Evolutionary conservation across 495 filamentous ascomycete species (phyloP).

Genomic region (Neurospora sublineolata): DNA sequence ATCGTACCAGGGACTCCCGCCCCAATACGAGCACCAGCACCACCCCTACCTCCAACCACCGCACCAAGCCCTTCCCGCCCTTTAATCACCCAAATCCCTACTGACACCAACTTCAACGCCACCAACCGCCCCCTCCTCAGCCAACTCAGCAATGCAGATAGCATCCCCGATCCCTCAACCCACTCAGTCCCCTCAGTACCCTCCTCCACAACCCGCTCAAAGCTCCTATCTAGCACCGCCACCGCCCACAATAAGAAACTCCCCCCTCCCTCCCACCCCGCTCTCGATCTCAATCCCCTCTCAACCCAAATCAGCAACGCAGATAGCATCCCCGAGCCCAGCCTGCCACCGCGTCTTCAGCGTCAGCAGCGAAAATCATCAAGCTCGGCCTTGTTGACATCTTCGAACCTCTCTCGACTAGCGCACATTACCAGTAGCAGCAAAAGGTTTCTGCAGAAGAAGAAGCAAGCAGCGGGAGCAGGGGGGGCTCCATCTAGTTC

Average conservation of each 20-base stretch:
- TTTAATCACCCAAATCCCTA: conserved; percentile 13
- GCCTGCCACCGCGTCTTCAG: not conserved
- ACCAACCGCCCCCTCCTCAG: conserved; percentile 6
- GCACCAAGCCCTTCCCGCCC: conserved; percentile 25
- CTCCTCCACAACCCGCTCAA: not conserved
- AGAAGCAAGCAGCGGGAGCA: not conserved
- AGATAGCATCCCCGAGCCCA: conserved; percentile 6
- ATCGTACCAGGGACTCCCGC: not conserved
- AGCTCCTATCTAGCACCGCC: not conserved
- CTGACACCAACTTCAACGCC: conserved; percentile 6
- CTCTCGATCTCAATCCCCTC: conserved; percentile 4
- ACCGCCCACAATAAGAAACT: too few species aligned
- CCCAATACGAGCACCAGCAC: not conserved
- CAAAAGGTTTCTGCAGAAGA: not conserved
- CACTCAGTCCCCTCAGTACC: not conserved
- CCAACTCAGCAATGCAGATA: conserved; percentile 6
- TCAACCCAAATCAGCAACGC: conserved; percentile 6
- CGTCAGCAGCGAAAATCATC: not conserved
- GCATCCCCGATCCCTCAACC: not conserved
- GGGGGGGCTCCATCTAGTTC: not conserved
- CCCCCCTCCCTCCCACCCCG: not conserved
- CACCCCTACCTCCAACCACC: conserved; percentile 24
- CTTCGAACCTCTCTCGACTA: not conserved
- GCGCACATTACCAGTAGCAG: not conserved
- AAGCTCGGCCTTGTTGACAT: not conserved